Base-by-base conservation (phyloP, 768 basidiomycete genomes). In the Suillus plorans region DNA sequence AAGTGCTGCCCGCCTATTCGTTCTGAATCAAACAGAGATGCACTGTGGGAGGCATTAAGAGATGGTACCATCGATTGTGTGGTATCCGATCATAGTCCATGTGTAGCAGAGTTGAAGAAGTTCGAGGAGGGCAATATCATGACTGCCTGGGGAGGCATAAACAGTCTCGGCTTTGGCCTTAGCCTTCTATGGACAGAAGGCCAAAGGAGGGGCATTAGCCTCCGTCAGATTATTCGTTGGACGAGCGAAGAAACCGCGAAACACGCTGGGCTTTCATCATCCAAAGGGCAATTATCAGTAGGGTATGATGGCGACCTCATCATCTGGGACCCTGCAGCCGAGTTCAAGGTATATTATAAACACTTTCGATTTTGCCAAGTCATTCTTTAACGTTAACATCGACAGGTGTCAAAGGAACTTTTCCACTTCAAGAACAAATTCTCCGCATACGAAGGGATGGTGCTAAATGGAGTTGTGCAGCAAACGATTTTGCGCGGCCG, bases 1-100 rank as follows among this genome's bases (percentile, higher is more conserved):
- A 97, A 99, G 75, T 99, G 97, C 73, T 97, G 95, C 74, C 97
- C 97, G 4, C 97, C 97, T 5, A 91, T 99, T 66, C 86, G 97
- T 53, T 85, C 87, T 47, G 78, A 80, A 12, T 75, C 74, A 4
- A 99, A 99, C 74, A 81, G 89, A 63, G 87, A 92, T 56, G 73
- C 78, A 47, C 80, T 99, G 4, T 95, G 95, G 94, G 84, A 85
- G 20, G 97, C 92, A 1, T 78, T 99, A 64, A 76, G 84, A 61
- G 90, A 90, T 55, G 95, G 92, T 2, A 81, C 87, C 49, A 95
- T 99, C 69, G 94, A 97, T 77, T 95, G 85, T 72, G 88, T 99
- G 61, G 95, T 99, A 8, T 97, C 95, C 61, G 97, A 99, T 78
- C 97, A 99, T 73, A 95, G 93, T 67, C 96, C 96, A 18, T 98